Conservation (phyloP, 306 rosid species). For the Trichosanthes cucumerina region DNA sequence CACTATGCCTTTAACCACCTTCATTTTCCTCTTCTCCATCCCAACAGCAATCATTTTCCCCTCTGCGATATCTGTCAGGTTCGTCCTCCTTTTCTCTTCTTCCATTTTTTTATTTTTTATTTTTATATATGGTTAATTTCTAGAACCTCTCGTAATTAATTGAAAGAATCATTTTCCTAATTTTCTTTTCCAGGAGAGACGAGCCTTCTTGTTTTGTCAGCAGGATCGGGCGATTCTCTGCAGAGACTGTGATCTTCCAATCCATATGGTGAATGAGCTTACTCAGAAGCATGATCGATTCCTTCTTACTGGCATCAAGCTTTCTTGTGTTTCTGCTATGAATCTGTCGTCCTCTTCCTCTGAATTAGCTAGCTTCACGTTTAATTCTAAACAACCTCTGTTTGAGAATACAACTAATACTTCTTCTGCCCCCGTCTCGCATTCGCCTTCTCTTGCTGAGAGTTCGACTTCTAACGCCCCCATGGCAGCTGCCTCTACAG, state of each 20-base stretch:
- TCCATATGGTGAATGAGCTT: conserved; percentile 60
- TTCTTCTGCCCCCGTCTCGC: conserved; percentile 9
- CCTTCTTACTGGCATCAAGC: conserved; percentile 66
- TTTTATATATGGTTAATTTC: too few species aligned
- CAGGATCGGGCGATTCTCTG: conserved; percentile 82
- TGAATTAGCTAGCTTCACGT: not conserved
- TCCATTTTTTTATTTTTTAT: too few species aligned
- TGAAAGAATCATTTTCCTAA: not conserved
- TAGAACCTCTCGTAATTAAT: not conserved
- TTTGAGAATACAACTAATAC: conserved; percentile 5
- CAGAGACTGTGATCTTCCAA: conserved; percentile 59
- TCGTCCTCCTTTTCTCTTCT: not conserved
- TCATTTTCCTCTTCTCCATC: conserved; percentile 65
- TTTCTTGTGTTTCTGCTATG: conserved; percentile 28
- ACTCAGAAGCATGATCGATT: conserved; percentile 66
- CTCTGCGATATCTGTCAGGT: conserved; percentile 84
- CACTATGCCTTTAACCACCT: conserved; percentile 87
- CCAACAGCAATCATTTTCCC: conserved; percentile 34
- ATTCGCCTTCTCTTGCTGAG: conserved; percentile 15
- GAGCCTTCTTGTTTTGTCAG: conserved; percentile 72
- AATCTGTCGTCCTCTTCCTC: conserved; percentile 11
- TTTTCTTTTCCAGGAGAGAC: conserved; percentile 36
- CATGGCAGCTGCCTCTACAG: not conserved
- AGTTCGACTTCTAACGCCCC: conserved; percentile 18
- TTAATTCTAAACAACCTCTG: not conserved